Evolutionary conservation across 352 stramenopile genomes (phyloP).

Genomic region (Pythium guiyangense): DNA sequence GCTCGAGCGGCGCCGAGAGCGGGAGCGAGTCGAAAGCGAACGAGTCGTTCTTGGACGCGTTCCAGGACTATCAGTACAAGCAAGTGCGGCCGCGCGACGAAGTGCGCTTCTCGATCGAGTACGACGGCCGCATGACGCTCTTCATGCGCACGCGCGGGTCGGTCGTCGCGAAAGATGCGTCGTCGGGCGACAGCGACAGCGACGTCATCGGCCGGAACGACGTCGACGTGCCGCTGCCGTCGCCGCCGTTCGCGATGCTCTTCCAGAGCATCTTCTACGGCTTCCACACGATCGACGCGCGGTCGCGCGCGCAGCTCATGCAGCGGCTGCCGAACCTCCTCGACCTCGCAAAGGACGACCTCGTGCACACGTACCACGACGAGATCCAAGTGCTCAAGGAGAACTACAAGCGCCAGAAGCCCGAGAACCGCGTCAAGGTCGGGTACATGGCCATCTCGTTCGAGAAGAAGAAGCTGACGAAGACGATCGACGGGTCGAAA

Average conservation of each 20-base stretch:
- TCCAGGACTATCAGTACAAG: conserved; percentile 24
- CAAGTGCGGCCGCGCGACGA: conserved; percentile 44
- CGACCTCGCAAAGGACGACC: conserved; percentile 69
- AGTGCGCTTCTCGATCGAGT: conserved; percentile 41
- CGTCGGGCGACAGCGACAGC: conserved; percentile 11
- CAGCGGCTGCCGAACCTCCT: conserved; percentile 64
- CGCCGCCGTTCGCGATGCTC: conserved; percentile 43
- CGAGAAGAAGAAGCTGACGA: conserved; percentile 53
- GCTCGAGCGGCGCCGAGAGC: conserved; percentile 1
- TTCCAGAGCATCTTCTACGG: conserved; percentile 78
- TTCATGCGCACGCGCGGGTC: conserved; percentile 35
- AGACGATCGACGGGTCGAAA: conserved; percentile 54
- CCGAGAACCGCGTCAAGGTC: conserved; percentile 76
- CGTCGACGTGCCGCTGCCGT: conserved; percentile 23
- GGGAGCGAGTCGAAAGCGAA: conserved; percentile 17
- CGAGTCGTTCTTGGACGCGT: conserved; percentile 23
- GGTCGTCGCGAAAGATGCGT: conserved; percentile 23
- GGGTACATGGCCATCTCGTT: conserved; percentile 75
- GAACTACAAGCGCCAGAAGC: conserved; percentile 80
- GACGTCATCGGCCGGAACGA: conserved; percentile 9
- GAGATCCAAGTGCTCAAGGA: conserved; percentile 77
- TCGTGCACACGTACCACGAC: conserved; percentile 82
- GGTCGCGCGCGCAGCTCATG: conserved; percentile 55
- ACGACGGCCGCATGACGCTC: conserved; percentile 38
- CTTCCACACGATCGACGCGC: conserved; percentile 56